These are phyloP conservation scores for Heliophila coronopifolia DNA, from an alignment of 441 rosid species.

Conservation along the genomic window DNA sequence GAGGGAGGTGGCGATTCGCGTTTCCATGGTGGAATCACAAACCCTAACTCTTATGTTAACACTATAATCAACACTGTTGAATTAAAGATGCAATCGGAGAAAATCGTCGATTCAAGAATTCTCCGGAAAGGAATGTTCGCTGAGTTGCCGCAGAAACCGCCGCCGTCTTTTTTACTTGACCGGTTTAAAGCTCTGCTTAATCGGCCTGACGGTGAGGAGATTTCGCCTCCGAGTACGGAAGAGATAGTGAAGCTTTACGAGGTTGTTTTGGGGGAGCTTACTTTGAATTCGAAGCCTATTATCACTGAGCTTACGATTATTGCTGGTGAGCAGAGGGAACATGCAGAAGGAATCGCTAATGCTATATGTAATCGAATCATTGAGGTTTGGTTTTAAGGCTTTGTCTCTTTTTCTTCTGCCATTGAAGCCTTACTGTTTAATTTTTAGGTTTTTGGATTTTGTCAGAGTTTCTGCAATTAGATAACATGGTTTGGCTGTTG, in stretches of 20 bases:
- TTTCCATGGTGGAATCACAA: constrained; percentile 29
- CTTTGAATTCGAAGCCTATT: constrained; percentile 88
- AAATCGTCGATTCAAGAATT: constrained; percentile 25
- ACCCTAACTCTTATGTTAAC: constrained; percentile 27
- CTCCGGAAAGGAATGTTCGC: constrained; percentile 25
- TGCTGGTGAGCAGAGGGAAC: constrained; percentile 81
- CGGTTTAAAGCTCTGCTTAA: constrained; percentile 29
- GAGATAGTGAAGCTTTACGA: constrained; percentile 75
- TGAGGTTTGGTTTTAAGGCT: constrained; percentile 45
- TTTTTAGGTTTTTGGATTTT: not conserved
- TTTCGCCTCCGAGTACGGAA: constrained; percentile 30
- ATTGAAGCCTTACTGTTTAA: constrained; percentile 2
- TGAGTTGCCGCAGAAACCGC: constrained; percentile 32
- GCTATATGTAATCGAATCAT: constrained; percentile 79
- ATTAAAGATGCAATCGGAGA: constrained; percentile 29
- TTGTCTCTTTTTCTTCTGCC: not conserved
- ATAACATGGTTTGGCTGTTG: not conserved
- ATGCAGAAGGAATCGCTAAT: constrained; percentile 78
- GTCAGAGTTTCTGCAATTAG: not conserved
- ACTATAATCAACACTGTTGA: constrained; percentile 17
- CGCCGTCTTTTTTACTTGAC: constrained; percentile 27
- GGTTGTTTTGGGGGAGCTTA: constrained; percentile 53
- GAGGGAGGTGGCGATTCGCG: constrained; percentile 24
- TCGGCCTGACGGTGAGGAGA: constrained; percentile 35
- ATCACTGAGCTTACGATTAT: constrained; percentile 95